Percentiles rank a stretch among this genome's conserved stretches.
These are phyloP conservation scores for Colletotrichum sp. DNA, from an alignment of 2,329 filamentous ascomycete species.

Conservation along the genomic window DNA sequence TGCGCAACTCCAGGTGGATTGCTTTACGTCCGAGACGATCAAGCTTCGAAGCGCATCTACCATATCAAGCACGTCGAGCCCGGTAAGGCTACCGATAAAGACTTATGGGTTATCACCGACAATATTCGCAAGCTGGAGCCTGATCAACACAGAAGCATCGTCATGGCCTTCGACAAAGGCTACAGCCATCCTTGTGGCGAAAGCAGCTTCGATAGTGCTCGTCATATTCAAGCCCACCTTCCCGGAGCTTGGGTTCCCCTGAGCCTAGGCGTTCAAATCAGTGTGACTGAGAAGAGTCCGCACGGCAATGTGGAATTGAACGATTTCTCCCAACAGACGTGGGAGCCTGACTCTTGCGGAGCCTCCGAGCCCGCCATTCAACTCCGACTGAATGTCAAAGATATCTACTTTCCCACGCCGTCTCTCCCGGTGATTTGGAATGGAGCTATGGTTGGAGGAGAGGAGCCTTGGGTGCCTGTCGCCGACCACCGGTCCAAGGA, in stretches of 20 bases:
- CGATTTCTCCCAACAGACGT: neutral
- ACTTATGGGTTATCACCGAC: conserved; percentile 6
- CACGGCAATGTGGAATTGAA: neutral
- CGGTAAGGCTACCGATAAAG: neutral
- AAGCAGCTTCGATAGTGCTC: neutral
- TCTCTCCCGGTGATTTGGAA: neutral
- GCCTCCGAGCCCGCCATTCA: neutral
- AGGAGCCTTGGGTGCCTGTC: neutral
- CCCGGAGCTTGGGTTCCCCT: neutral
- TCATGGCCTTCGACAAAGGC: neutral
- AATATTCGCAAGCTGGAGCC: conserved; percentile 2
- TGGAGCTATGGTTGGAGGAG: neutral
- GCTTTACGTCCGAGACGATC: neutral
- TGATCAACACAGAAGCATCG: neutral
- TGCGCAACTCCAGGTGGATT: conserved; percentile 7
- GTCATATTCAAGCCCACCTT: neutral
- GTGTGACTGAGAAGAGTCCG: neutral
- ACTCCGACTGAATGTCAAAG: neutral
- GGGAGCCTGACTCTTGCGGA: neutral
- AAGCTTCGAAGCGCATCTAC: neutral
- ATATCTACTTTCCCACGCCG: neutral
- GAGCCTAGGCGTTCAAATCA: neutral
- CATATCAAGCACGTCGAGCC: neutral
- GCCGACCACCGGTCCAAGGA: neutral
- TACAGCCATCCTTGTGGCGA: neutral